Evolutionary conservation across 352 stramenopile species (phyloP).

Genomic region (Phytopythium montanum): DNA sequence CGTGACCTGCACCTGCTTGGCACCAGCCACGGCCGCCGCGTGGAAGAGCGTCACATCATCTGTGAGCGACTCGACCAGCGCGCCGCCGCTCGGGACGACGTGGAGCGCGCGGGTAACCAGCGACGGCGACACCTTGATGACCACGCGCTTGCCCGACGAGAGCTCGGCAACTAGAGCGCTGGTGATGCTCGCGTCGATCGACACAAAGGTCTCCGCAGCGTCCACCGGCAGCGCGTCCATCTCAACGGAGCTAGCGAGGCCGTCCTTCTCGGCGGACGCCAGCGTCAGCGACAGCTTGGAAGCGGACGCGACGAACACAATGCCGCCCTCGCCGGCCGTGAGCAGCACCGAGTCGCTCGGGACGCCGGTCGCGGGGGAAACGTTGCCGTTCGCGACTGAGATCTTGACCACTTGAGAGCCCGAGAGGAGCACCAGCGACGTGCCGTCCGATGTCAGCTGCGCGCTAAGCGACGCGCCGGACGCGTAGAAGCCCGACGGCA

Average conservation of each 20-base stretch:
- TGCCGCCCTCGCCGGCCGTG: constrained; percentile 32
- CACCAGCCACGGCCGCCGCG: constrained; percentile 18
- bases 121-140: constrained; percentile 40
- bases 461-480: constrained; percentile 20
- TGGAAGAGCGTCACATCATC: constrained; percentile 61
- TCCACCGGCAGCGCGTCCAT: constrained; percentile 31
- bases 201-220: constrained; percentile 27
- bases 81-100: constrained; percentile 34
- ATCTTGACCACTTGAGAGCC: constrained; percentile 35
- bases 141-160: constrained; percentile 52
- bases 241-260: constrained; percentile 20
- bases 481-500: constrained; percentile 23
- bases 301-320: constrained; percentile 24
- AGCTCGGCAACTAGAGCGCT: constrained; percentile 49
- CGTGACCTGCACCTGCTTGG: constrained; percentile 29
- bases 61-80: constrained; percentile 49
- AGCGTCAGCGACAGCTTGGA: constrained; percentile 29
- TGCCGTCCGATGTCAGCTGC: constrained; percentile 45
- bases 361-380: neutral
- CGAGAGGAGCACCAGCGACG: constrained; percentile 46
- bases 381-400: constrained; percentile 17
- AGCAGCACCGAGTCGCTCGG: constrained; percentile 23
- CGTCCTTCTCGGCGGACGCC: constrained; percentile 29
- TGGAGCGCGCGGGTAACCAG: constrained; percentile 35
- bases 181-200: constrained; percentile 35